Conservation (phyloP, 805 yeast genomes). For the Candida sphagnicola region DNA sequence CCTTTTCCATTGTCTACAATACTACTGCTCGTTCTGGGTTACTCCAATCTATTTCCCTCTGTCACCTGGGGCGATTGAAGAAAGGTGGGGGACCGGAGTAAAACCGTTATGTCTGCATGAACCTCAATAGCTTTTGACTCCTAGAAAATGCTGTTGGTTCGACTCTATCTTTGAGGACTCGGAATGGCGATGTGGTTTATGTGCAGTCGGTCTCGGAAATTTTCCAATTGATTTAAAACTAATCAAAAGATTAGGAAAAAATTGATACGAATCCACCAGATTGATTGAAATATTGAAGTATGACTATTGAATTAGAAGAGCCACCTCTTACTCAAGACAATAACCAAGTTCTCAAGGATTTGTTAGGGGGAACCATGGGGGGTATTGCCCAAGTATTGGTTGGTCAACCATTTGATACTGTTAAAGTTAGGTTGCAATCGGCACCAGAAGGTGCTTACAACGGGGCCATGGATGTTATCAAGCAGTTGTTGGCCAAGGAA, state of each 20-base stretch:
- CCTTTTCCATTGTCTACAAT: too few species aligned
- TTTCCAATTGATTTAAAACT: background rate
- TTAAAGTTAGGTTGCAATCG: conserved; percentile 88
- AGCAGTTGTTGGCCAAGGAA: conserved; percentile 51
- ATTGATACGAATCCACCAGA: background rate
- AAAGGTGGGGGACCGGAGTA: too few species aligned
- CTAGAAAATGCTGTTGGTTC: too few species aligned
- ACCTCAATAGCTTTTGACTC: too few species aligned
- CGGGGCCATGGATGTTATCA: conserved; percentile 76
- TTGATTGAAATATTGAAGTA: conserved; percentile 8
- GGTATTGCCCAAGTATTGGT: conserved; percentile 94
- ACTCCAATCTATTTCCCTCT: too few species aligned
- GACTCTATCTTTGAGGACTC: background rate
- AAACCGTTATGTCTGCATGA: too few species aligned
- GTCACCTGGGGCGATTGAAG: too few species aligned
- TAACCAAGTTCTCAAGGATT: conserved; percentile 62
- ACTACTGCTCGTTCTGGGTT: too few species aligned
- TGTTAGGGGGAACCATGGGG: conserved; percentile 89
- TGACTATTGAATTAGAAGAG: conserved; percentile 44
- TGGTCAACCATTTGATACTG: conserved; percentile 96
- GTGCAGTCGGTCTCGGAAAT: background rate
- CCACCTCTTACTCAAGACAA: conserved; percentile 32
- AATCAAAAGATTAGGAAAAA: background rate
- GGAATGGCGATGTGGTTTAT: background rate
- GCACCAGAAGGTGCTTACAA: conserved; percentile 72